phyloP scores from a whole-genome alignment of 2,329 filamentous ascomycete genomes.

The Clonostachys chloroleuca region DNA sequence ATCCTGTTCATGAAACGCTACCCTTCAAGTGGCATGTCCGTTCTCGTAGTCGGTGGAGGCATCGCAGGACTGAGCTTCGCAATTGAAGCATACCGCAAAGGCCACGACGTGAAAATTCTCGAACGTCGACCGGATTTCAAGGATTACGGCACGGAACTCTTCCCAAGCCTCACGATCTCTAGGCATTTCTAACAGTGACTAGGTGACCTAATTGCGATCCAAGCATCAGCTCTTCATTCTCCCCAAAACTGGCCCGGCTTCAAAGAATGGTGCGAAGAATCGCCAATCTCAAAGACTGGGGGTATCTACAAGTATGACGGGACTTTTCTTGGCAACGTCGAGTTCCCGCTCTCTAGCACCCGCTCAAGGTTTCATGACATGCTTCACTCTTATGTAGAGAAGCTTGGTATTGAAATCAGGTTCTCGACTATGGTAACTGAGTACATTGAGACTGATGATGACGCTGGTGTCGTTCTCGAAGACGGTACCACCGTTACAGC shows the following conservation, averaged over 20 bases:
- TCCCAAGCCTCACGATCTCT: background rate
- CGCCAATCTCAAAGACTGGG: background rate
- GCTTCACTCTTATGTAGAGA: constrained; percentile 52
- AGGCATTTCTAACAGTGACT: constrained; percentile 20
- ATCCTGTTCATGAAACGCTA: background rate
- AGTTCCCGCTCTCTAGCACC: constrained; percentile 42
- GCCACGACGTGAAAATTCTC: constrained; percentile 54
- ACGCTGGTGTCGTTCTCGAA: background rate
- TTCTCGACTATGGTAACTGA: constrained; percentile 43
- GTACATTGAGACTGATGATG: constrained; percentile 43
- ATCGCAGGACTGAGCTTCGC: constrained; percentile 59
- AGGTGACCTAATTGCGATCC: constrained; percentile 53
- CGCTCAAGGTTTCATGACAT: constrained; percentile 1
- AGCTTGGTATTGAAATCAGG: constrained; percentile 50
- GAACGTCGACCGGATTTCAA: constrained; percentile 55
- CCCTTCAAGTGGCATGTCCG: background rate
- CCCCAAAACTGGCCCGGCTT: constrained; percentile 46
- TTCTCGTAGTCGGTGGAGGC: constrained; percentile 24
- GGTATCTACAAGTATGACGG: background rate
- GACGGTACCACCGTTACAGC: background rate
- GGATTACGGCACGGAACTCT: constrained; percentile 3
- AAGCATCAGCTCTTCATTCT: constrained; percentile 52
- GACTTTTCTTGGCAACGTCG: background rate
- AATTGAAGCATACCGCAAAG: constrained; percentile 58
- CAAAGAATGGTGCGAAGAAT: background rate